Conservation (phyloP, 495 filamentous ascomycete genomes). For the Chaetomium tenue region DNA sequence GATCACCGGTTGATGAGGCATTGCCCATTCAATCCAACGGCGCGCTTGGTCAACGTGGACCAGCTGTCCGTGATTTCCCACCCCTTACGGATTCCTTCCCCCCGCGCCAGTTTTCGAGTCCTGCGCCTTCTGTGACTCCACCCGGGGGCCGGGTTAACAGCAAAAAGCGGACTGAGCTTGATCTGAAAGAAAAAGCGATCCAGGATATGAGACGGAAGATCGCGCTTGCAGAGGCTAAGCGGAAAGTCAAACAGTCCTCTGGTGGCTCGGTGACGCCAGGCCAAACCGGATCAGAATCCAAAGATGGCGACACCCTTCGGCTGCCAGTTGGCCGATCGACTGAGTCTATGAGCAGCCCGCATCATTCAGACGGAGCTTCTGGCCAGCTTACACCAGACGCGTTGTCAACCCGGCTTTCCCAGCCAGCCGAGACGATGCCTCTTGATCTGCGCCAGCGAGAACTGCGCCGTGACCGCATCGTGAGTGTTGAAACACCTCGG, state of each 20-base stretch:
- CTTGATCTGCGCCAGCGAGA: conserved; percentile 30
- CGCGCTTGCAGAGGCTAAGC: conserved; percentile 68
- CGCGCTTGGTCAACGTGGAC: conserved; percentile 32
- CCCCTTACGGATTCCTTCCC: conserved; percentile 44
- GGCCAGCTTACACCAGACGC: conserved; percentile 25
- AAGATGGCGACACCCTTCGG: conserved; percentile 24
- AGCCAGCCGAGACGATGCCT: conserved; percentile 18
- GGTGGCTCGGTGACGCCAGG: conserved; percentile 28
- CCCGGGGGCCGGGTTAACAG: conserved; percentile 26
- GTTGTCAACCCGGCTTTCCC: conserved; percentile 27
- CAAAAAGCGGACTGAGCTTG: conserved; percentile 52
- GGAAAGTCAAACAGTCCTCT: conserved; percentile 43
- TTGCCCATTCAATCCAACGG: conserved; percentile 28
- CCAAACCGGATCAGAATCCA: conserved; percentile 37
- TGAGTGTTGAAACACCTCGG: conserved; percentile 54
- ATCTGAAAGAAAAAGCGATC: conserved; percentile 66
- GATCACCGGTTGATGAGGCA: conserved; percentile 43
- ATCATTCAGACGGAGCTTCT: conserved; percentile 24
- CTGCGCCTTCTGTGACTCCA: conserved; percentile 42
- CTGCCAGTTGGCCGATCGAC: conserved; percentile 4
- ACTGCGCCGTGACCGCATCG: conserved; percentile 54
- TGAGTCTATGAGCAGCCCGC: conserved; percentile 14
- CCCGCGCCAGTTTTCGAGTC: conserved; percentile 41
- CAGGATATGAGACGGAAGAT: conserved; percentile 72
- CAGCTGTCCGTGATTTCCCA: conserved; percentile 46